Conservation (phyloP, 176 grass and related monocot genomes). For the Eleusine indica region DNA sequence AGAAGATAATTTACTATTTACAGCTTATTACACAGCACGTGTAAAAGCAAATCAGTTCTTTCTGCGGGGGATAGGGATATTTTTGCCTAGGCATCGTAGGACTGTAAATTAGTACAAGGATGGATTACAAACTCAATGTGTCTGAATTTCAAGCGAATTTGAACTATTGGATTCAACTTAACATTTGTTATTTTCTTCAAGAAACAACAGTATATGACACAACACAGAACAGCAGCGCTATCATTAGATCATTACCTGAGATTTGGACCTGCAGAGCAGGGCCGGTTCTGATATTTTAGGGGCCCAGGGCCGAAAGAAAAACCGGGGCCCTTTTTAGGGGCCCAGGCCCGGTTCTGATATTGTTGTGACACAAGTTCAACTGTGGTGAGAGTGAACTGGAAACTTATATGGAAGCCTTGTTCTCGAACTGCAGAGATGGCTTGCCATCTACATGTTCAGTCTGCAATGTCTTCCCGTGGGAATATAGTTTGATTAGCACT, state of each 20-base stretch:
- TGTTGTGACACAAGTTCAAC: not conserved
- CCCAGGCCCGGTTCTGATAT: too few relatives aligned
- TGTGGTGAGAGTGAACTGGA: not conserved
- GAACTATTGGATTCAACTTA: not conserved
- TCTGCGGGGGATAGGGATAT: not conserved
- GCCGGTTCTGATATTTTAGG: too few relatives aligned
- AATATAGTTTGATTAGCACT: not conserved
- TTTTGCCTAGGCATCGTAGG: not conserved
- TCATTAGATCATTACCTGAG: constrained; percentile 55
- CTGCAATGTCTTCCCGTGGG: not conserved
- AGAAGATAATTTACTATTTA: not conserved
- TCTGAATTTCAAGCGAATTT: constrained; percentile 25
- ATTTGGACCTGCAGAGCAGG: constrained; percentile 88
- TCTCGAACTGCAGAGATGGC: constrained; percentile 3
- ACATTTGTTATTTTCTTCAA: constrained; percentile 1
- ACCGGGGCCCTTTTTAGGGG: too few relatives aligned
- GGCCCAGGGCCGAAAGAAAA: too few relatives aligned
- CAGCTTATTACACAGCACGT: not conserved
- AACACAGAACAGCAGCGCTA: not conserved
- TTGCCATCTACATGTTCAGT: not conserved
- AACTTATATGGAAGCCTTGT: not conserved
- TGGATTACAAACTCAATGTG: constrained; percentile 7
- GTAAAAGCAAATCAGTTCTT: not conserved
- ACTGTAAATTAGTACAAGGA: not conserved
- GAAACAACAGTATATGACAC: not conserved